Conservation (phyloP, 2,329 filamentous ascomycete genomes). For the Tolypocladium ovalisporum region DNA sequence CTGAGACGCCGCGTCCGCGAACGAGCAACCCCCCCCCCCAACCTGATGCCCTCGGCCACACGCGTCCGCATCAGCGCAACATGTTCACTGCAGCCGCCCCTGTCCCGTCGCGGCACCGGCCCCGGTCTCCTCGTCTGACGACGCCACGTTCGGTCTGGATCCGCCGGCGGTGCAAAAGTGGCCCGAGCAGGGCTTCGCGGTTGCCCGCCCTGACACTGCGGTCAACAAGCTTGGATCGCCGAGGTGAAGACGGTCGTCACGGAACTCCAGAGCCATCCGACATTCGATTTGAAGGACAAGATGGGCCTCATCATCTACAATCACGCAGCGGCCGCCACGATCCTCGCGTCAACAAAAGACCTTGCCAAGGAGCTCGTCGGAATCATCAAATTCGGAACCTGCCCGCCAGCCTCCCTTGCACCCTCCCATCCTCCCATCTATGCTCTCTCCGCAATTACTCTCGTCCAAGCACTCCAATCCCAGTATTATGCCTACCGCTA, state of each 20-base stretch:
- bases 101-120: constrained; percentile 19
- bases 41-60: neutral
- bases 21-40: constrained; percentile 5
- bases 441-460: no score
- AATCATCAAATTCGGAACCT: neutral
- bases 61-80: neutral
- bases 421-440: neutral
- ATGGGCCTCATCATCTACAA: neutral
- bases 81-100: constrained; percentile 12
- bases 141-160: neutral
- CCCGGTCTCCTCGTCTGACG: constrained; percentile 16
- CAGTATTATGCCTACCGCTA: no score
- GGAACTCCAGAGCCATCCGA: neutral
- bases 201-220: constrained; percentile 10
- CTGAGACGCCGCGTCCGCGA: constrained; percentile 4
- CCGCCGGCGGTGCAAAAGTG: constrained; percentile 21
- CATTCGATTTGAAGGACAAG: neutral
- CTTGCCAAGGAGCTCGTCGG: neutral
- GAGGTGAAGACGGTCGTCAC: neutral
- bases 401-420: neutral
- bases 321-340: neutral
- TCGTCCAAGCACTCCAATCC: no score
- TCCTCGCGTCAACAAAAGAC: neutral
- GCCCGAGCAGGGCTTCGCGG: constrained; percentile 24
- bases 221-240: neutral